phyloP scores from a whole-genome alignment of 106 monocot species.

The Ottelia alismoides region DNA sequence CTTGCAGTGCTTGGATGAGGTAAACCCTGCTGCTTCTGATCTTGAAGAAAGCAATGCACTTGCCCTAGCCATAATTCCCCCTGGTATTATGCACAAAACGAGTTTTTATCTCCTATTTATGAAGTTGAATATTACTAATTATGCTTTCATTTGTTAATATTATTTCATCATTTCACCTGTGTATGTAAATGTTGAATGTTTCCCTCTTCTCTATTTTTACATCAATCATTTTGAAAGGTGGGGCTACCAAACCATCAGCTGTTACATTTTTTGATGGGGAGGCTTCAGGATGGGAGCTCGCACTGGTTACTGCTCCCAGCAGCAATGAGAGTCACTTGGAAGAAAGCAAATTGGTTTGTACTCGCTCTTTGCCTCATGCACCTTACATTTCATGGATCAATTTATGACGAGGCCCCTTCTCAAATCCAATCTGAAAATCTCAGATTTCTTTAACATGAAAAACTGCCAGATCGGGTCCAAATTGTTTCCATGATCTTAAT shows the following conservation, averaged over 20 bases:
- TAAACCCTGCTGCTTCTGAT: conserved; percentile 49
- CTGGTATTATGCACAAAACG: conserved; percentile 30
- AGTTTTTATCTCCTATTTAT: background rate
- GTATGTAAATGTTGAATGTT: too few relatives aligned
- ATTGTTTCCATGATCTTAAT: too few relatives aligned
- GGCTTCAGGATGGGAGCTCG: conserved; percentile 71
- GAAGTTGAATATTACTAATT: background rate
- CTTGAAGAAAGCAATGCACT: conserved; percentile 76
- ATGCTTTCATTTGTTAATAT: background rate
- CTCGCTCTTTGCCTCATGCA: too few relatives aligned
- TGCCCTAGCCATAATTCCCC: conserved; percentile 68
- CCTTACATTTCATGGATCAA: too few relatives aligned
- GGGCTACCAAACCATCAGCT: conserved; percentile 17
- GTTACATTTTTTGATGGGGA: conserved; percentile 20
- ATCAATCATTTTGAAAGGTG: conserved; percentile 23
- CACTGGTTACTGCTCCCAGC: conserved; percentile 67
- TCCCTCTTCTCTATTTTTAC: too few relatives aligned
- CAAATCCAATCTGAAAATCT: too few relatives aligned
- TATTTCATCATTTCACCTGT: too few relatives aligned
- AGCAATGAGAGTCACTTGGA: conserved; percentile 38
- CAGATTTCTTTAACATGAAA: too few relatives aligned
- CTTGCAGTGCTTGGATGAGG: conserved; percentile 50
- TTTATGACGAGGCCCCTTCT: too few relatives aligned
- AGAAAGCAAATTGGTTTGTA: conserved; percentile 60
- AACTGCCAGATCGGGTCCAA: too few relatives aligned